These are phyloP conservation scores for Tephrocybe sp. DNA, from an alignment of 768 basidiomycete genomes.

Conservation along the genomic window DNA sequence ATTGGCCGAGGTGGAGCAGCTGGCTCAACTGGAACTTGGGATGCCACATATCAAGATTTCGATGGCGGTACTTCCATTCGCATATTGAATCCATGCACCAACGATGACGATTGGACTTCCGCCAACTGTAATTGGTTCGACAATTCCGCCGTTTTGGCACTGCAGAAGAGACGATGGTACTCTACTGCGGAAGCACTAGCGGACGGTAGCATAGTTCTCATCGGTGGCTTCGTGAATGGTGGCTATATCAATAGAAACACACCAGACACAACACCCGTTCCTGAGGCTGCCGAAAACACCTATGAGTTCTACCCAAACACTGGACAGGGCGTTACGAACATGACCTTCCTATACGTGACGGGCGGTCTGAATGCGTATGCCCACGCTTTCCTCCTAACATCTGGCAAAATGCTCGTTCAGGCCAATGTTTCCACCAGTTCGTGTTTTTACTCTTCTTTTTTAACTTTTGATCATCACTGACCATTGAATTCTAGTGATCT, in stretches of 20 bases:
- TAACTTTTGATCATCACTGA: conserved; percentile 8
- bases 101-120: conserved; percentile 42
- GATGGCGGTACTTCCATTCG: conserved; percentile 82
- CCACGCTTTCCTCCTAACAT: conserved; percentile 70
- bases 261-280: conserved; percentile 62
- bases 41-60: conserved; percentile 71
- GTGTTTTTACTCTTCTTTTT: conserved; percentile 20
- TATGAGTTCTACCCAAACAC: conserved; percentile 80
- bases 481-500: conserved; percentile 31
- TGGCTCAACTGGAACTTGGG: conserved; percentile 53
- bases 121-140: conserved; percentile 72
- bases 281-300: conserved; percentile 72
- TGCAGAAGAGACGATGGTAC: conserved; percentile 77
- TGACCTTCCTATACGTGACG: conserved; percentile 68
- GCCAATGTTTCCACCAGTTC: conserved; percentile 76
- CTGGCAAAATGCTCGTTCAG: conserved; percentile 78
- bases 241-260: conserved; percentile 78
- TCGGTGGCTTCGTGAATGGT: conserved; percentile 78
- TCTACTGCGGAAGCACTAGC: conserved; percentile 70
- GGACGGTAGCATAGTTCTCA: conserved; percentile 76
- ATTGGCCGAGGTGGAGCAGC: conserved; percentile 62
- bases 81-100: conserved; percentile 72
- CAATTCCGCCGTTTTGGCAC: conserved; percentile 53
- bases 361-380: conserved; percentile 80
- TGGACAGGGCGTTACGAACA: conserved; percentile 41